These are phyloP conservation scores for Piper longum DNA, from an alignment of 164 flowering plant species.

Conservation along the genomic window DNA sequence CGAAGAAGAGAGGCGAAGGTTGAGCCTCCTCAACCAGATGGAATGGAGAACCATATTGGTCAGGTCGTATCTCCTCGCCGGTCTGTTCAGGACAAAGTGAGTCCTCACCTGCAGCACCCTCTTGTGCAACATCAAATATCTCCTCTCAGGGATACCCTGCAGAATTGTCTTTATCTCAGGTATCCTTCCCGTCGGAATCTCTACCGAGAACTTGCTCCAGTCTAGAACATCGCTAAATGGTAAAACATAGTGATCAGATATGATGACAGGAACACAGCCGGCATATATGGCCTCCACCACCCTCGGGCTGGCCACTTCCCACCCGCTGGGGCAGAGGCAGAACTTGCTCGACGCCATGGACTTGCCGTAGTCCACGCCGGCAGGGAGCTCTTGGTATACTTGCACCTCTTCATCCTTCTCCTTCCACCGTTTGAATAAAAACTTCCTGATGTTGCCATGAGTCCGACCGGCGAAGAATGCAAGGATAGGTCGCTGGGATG, in stretches of 20 bases:
- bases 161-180: slow-evolving; percentile 35
- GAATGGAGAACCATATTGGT: slow-evolving; percentile 32
- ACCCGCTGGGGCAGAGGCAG: slow-evolving; percentile 54
- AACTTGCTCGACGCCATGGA: slow-evolving; percentile 15
- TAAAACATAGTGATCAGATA: slow-evolving; percentile 11
- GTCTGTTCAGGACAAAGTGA: slow-evolving; percentile 26
- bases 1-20: slow-evolving; percentile 5
- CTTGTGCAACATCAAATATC: slow-evolving; percentile 15
- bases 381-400: slow-evolving; percentile 16
- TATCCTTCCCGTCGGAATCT: slow-evolving; percentile 19
- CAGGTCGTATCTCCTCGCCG: slow-evolving; percentile 21
- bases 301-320: slow-evolving; percentile 49
- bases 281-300: slow-evolving; percentile 18
- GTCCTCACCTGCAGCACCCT: slow-evolving; percentile 14
- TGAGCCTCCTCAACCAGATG: slow-evolving; percentile 24
- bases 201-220: slow-evolving; percentile 26
- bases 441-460: slow-evolving; percentile 13
- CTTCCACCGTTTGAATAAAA: slow-evolving; percentile 15
- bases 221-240: slow-evolving; percentile 55
- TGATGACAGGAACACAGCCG: slow-evolving; percentile 21
- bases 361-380: slow-evolving; percentile 8
- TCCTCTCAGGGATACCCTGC: slow-evolving; percentile 9
- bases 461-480: slow-evolving; percentile 37
- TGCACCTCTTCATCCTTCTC: slow-evolving; percentile 15
- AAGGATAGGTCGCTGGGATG: slow-evolving; percentile 25